Conservation (phyloP, 192 early-diverging fungal species). For the Podila horticola region DNA sequence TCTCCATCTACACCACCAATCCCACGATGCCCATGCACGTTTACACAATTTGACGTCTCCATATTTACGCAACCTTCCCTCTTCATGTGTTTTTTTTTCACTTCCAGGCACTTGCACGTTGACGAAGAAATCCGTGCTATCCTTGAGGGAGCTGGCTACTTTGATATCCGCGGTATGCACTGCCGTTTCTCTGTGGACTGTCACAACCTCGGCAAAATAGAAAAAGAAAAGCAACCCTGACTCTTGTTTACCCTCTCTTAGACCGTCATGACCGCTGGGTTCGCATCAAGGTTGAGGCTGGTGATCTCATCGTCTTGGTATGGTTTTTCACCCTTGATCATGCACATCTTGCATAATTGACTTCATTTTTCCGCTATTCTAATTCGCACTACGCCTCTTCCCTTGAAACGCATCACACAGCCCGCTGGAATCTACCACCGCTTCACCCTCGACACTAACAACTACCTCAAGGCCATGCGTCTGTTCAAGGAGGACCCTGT, state of each 20-base stretch:
- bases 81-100: conserved; percentile 7
- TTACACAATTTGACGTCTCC: background rate
- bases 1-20: background rate
- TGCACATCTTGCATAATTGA: background rate
- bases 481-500: conserved; percentile 84
- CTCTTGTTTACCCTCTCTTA: background rate
- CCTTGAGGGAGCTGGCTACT: conserved; percentile 91
- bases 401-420: conserved; percentile 27
- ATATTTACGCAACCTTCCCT: background rate
- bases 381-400: background rate
- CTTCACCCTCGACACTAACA: conserved; percentile 88
- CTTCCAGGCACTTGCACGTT: conserved; percentile 85
- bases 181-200: background rate
- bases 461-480: conserved; percentile 91
- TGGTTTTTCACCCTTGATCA: background rate
- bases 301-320: conserved; percentile 90
- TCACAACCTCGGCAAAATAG: background rate
- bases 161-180: conserved; percentile 77
- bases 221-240: background rate
- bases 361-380: conserved; percentile 7
- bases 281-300: conserved; percentile 76
- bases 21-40: background rate
- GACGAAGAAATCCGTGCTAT: conserved; percentile 98
- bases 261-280: conserved; percentile 81
- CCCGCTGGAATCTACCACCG: conserved; percentile 97